phyloP scores from a whole-genome alignment of 2,329 filamentous ascomycete species.

The Botrytis porri region DNA sequence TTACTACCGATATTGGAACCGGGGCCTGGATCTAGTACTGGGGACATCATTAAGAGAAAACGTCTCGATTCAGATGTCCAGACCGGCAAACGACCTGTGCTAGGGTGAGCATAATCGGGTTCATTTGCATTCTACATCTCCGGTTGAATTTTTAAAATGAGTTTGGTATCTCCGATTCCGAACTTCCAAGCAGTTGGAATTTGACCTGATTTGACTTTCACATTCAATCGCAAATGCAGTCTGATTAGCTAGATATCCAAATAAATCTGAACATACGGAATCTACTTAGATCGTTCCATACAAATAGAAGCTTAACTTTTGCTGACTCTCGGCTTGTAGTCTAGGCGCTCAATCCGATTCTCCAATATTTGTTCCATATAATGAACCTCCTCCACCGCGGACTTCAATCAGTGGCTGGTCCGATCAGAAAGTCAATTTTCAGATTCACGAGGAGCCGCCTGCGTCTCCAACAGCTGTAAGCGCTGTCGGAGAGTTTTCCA shows the following conservation, averaged over 20 bases:
- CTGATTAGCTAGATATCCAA: neutral
- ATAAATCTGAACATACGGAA: neutral
- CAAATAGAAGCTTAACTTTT: neutral
- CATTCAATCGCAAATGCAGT: neutral
- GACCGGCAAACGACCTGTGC: slow-evolving; percentile 20
- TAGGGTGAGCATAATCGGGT: neutral
- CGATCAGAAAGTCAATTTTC: slow-evolving; percentile 17
- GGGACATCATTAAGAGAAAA: slow-evolving; percentile 32
- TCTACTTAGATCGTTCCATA: neutral
- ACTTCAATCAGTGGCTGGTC: slow-evolving; percentile 7
- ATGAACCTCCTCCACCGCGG: neutral
- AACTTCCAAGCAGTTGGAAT: neutral
- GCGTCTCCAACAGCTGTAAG: neutral
- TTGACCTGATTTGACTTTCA: neutral
- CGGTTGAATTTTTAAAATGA: neutral
- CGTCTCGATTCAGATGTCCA: slow-evolving; percentile 29
- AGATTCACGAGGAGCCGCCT: slow-evolving; percentile 2
- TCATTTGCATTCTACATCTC: neutral
- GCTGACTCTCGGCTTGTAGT: neutral
- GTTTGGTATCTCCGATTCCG: neutral
- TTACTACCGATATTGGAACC: slow-evolving; percentile 35
- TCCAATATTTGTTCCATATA: neutral
- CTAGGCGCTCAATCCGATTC: neutral
- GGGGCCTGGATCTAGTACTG: slow-evolving; percentile 4
- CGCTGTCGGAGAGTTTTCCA: neutral